Evolutionary conservation across 2,329 filamentous ascomycete genomes (phyloP).

Genomic region (Calonectria crousiana): DNA sequence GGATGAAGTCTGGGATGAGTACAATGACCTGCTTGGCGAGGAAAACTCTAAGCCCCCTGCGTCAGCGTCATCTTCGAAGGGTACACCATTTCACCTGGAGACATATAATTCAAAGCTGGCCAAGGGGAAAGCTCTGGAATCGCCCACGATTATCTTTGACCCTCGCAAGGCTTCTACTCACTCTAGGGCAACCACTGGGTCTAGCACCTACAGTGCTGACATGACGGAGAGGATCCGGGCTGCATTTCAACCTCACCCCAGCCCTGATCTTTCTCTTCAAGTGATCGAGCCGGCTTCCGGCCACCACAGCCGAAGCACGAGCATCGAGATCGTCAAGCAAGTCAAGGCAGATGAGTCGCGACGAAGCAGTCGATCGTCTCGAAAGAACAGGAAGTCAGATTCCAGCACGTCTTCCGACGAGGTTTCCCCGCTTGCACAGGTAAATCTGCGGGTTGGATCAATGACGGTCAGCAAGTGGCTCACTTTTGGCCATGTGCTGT

Average conservation of each 20-base stretch:
- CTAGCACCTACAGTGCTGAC: slow-evolving; percentile 67
- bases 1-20: slow-evolving; percentile 95
- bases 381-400: slow-evolving; percentile 55
- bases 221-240: slow-evolving; percentile 66
- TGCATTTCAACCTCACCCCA: slow-evolving; percentile 57
- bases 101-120: slow-evolving; percentile 55
- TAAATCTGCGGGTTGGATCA: slow-evolving; percentile 82
- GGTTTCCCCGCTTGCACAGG: slow-evolving; percentile 74
- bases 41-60: slow-evolving; percentile 58
- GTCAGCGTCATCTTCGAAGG: slow-evolving; percentile 68
- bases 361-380: slow-evolving; percentile 48
- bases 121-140: slow-evolving; percentile 57
- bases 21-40: slow-evolving; percentile 87
- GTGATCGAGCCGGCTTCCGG: slow-evolving; percentile 54
- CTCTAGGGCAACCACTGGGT: slow-evolving; percentile 54
- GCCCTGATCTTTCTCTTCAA: slow-evolving; percentile 56
- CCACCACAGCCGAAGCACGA: slow-evolving; percentile 39
- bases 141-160: slow-evolving; percentile 58
- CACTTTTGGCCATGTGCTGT: slow-evolving; percentile 85
- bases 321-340: slow-evolving; percentile 12
- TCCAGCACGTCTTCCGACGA: slow-evolving; percentile 65
- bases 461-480: slow-evolving; percentile 92
- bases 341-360: slow-evolving; percentile 47
- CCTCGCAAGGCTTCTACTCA: slow-evolving; percentile 47
- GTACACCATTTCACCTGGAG: slow-evolving; percentile 68